phyloP scores from a whole-genome alignment of 352 stramenopile genomes.

The Phytopythium oedochilum region DNA sequence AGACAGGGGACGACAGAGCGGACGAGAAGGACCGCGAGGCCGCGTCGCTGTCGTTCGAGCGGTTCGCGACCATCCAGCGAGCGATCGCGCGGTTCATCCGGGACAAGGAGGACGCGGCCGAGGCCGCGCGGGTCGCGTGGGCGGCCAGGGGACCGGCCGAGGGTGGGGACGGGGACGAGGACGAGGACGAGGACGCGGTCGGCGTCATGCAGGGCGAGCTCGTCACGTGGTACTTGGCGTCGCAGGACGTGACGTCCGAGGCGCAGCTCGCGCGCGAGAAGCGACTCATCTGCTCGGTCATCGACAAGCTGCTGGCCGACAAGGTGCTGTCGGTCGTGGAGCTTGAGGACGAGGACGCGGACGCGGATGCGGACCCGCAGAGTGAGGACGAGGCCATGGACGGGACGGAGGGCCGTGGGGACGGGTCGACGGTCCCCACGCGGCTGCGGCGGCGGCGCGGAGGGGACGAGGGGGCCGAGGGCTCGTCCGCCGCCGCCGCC shows the following conservation, averaged over 20 bases:
- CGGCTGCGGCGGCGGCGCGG: constrained; percentile 7
- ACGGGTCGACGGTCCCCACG: no score
- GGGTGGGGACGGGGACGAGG: constrained; percentile 28
- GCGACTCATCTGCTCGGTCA: constrained; percentile 77
- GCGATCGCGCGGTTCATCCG: constrained; percentile 74
- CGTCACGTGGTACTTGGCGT: constrained; percentile 82
- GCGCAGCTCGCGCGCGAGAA: constrained; percentile 72
- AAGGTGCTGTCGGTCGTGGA: constrained; percentile 75
- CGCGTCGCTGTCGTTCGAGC: constrained; percentile 71
- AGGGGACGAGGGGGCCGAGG: no score
- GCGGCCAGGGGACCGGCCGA: constrained; percentile 16
- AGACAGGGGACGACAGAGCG: neutral
- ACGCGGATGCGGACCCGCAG: constrained; percentile 9
- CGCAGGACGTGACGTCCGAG: constrained; percentile 84
- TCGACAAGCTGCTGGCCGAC: constrained; percentile 77
- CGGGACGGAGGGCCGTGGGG: no score
- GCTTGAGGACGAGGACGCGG: constrained; percentile 47
- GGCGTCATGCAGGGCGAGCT: constrained; percentile 75
- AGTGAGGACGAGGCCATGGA: constrained; percentile 7
- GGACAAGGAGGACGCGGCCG: constrained; percentile 65
- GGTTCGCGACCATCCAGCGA: constrained; percentile 79
- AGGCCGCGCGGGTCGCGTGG: constrained; percentile 43
- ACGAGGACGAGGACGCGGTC: constrained; percentile 47
- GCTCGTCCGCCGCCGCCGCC: no score
- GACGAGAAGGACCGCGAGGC: constrained; percentile 20